A percentile compares a stretch with the other conserved stretches of the same genome.
Evolutionary conservation across 352 stramenopile species (phyloP).

Genomic region (Phytopythium delawarense): DNA sequence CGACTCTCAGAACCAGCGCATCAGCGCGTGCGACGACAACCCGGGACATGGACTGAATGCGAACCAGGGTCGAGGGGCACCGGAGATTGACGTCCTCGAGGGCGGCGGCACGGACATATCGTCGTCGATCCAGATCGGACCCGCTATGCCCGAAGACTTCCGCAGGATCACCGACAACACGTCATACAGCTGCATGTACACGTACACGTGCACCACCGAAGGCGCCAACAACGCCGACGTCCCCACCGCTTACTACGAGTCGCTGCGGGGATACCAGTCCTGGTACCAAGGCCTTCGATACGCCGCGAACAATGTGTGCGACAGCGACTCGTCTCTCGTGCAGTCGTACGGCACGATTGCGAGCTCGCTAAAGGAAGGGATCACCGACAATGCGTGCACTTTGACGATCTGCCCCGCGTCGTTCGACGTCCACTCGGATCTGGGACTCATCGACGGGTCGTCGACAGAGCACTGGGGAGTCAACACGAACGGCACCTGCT

Average conservation of each 20-base stretch:
- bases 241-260: not conserved
- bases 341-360: not conserved
- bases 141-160: constrained; percentile 38
- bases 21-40: constrained; percentile 76
- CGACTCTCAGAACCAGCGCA: constrained; percentile 32
- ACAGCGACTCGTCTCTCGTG: not conserved
- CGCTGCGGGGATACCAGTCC: not conserved
- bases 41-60: constrained; percentile 88
- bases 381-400: not conserved
- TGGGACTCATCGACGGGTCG: not conserved
- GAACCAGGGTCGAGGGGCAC: constrained; percentile 9
- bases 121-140: constrained; percentile 73
- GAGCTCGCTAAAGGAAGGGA: not conserved
- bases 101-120: constrained; percentile 44
- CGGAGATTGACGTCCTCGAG: constrained; percentile 19
- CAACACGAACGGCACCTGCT: not conserved
- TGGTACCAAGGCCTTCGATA: not conserved
- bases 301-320: not conserved
- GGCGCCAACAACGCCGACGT: not conserved
- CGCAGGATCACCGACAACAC: constrained; percentile 14
- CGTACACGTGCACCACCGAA: not conserved
- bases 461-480: not conserved
- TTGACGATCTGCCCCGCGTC: not conserved
- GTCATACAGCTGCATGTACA: not conserved
- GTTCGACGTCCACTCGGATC: not conserved